Evolutionary conservation across 768 basidiomycete species (phyloP).

Genomic region (Tricholomella constricta): DNA sequence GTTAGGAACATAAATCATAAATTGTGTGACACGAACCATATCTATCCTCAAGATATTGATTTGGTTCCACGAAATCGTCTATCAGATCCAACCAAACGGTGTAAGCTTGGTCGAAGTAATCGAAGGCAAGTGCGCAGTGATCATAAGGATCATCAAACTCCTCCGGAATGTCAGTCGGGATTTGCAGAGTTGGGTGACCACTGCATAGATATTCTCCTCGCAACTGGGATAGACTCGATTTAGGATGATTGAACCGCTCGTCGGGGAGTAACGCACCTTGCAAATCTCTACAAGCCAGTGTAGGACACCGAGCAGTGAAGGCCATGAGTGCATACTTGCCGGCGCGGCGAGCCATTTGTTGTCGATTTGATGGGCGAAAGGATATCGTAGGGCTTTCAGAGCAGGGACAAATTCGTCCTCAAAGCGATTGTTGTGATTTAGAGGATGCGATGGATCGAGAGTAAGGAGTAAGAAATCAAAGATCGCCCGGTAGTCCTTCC

Average conservation of each 20-base stretch:
- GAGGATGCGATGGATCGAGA: constrained; percentile 71
- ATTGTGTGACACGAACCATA: constrained; percentile 56
- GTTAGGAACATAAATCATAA: constrained; percentile 1
- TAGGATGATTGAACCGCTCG: constrained; percentile 19
- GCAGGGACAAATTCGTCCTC: constrained; percentile 85
- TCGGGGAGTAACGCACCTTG: constrained; percentile 53
- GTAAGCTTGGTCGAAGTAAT: constrained; percentile 71
- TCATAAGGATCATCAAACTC: constrained; percentile 77
- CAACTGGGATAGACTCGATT: constrained; percentile 31
- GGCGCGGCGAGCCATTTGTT: constrained; percentile 87
- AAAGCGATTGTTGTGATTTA: constrained; percentile 47
- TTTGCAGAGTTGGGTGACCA: constrained; percentile 69
- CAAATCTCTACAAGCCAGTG: constrained; percentile 92
- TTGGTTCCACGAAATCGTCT: constrained; percentile 71
- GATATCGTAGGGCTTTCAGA: constrained; percentile 79
- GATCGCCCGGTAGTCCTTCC: constrained; percentile 83
- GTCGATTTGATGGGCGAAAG: constrained; percentile 75
- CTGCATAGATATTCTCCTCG: constrained; percentile 56
- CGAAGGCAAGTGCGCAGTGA: constrained; percentile 76
- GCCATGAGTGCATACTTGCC: constrained; percentile 93
- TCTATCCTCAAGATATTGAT: constrained; percentile 68
- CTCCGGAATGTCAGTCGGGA: constrained; percentile 59
- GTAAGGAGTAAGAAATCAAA: constrained; percentile 75
- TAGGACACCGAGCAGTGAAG: constrained; percentile 79
- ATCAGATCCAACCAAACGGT: constrained; percentile 64